A percentile compares a stretch with the other conserved stretches of the same genome.
Evolutionary conservation across 768 basidiomycete species (phyloP).

Genomic region (Tephrocybe sp.): DNA sequence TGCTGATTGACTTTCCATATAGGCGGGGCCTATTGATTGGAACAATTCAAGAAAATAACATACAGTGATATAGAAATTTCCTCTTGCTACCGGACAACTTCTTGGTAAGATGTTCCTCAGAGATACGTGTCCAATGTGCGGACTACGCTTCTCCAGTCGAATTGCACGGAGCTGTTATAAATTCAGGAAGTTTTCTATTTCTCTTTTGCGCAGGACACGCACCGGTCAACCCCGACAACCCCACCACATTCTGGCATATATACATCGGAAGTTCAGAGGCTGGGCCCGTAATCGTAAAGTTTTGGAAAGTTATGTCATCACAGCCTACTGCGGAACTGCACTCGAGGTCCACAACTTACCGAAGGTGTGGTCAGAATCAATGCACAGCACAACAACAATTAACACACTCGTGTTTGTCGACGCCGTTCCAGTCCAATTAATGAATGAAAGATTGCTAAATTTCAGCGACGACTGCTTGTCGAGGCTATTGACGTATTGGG

Average conservation of each 20-base stretch:
- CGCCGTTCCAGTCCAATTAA: slow-evolving; percentile 48
- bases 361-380: slow-evolving; percentile 3
- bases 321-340: slow-evolving; percentile 51
- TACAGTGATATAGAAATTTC: too few relatives aligned
- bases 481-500: slow-evolving; percentile 27
- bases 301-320: slow-evolving; percentile 38
- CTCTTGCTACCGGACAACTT: too few relatives aligned
- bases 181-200: not conserved
- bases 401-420: slow-evolving; percentile 36
- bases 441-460: slow-evolving; percentile 47
- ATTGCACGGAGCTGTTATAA: slow-evolving; percentile 30
- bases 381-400: not conserved
- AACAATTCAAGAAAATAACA: too few relatives aligned
- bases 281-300: slow-evolving; percentile 40
- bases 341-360: slow-evolving; percentile 52
- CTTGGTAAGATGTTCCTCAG: too few relatives aligned
- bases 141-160: slow-evolving; percentile 16
- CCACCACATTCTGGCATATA: slow-evolving; percentile 49
- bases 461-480: slow-evolving; percentile 50
- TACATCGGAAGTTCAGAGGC: slow-evolving; percentile 32
- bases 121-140: too few relatives aligned
- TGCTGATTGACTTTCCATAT: too few relatives aligned
- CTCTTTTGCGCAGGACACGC: too few relatives aligned
- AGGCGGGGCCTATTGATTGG: too few relatives aligned
- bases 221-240: slow-evolving; percentile 35